Percentiles rank a stretch among this genome's conserved stretches.
Conservation (phyloP, 495 filamentous ascomycete genomes). For the Daldinia bambusicola region DNA sequence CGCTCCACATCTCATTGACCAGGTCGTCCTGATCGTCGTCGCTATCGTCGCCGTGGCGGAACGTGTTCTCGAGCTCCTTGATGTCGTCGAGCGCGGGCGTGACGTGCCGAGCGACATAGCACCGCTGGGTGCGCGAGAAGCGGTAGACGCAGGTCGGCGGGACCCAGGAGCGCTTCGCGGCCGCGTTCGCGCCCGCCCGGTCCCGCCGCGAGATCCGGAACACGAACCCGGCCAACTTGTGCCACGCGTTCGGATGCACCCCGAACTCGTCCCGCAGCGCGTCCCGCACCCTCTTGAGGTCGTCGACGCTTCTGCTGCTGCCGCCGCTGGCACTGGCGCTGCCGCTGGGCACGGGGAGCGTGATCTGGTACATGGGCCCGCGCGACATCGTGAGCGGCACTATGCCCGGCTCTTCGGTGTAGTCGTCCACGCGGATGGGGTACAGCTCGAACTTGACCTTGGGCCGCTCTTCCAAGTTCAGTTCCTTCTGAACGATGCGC, state of each 20-base stretch:
- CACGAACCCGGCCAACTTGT: constrained; percentile 24
- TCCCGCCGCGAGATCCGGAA: constrained; percentile 14
- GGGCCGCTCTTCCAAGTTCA: neutral
- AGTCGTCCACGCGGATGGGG: constrained; percentile 6
- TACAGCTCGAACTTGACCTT: constrained; percentile 33
- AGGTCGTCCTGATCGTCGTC: constrained; percentile 35
- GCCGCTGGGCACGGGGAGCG: constrained; percentile 10
- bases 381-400: neutral
- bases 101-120: neutral
- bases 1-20: constrained; percentile 28
- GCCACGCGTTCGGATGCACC: constrained; percentile 11
- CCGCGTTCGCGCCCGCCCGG: neutral
- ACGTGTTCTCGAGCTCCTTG: neutral
- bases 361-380: constrained; percentile 29
- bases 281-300: constrained; percentile 2
- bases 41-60: constrained; percentile 22
- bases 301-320: too few species aligned
- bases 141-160: constrained; percentile 17
- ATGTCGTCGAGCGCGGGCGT: neutral
- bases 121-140: neutral
- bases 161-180: constrained; percentile 9
- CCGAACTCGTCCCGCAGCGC: neutral
- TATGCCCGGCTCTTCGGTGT: neutral
- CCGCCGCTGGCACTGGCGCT: too few species aligned
- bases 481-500: neutral